Evolutionary conservation across 2,329 filamentous ascomycete genomes (phyloP).

Genomic region (Apiospora kogelbergensis): DNA sequence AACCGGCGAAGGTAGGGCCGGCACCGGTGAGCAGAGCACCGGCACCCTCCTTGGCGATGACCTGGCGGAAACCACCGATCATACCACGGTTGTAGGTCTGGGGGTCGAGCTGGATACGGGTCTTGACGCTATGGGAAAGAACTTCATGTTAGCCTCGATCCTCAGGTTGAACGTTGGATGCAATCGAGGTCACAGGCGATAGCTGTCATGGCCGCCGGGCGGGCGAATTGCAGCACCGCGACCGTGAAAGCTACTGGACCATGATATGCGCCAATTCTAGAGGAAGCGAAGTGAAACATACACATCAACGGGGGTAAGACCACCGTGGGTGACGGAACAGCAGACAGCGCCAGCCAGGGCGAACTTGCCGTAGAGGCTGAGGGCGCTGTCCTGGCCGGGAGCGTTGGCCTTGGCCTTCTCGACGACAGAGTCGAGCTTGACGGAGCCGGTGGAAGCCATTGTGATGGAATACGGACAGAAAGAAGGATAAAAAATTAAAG

Average conservation of each 20-base stretch:
- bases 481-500: not conserved
- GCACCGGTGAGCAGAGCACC: slow-evolving; percentile 71
- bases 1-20: slow-evolving; percentile 71
- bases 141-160: not conserved
- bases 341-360: slow-evolving; percentile 96
- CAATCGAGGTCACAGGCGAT: not conserved
- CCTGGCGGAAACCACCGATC: slow-evolving; percentile 71
- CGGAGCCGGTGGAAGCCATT: slow-evolving; percentile 8
- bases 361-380: slow-evolving; percentile 84
- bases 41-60: slow-evolving; percentile 69
- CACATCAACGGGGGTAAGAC: slow-evolving; percentile 98
- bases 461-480: not conserved
- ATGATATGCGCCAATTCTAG: not conserved
- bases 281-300: slow-evolving; percentile 57
- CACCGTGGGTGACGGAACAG: slow-evolving; percentile 97
- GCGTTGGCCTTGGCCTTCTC: slow-evolving; percentile 27
- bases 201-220: not conserved
- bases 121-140: slow-evolving; percentile 65
- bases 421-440: slow-evolving; percentile 19
- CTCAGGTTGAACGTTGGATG: not conserved
- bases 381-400: slow-evolving; percentile 26
- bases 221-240: not conserved
- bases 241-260: not conserved
- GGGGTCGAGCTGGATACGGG: slow-evolving; percentile 75
- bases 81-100: slow-evolving; percentile 72